These are phyloP conservation scores for Vitis riparia DNA, from an alignment of 164 flowering plant genomes.

Conservation along the genomic window DNA sequence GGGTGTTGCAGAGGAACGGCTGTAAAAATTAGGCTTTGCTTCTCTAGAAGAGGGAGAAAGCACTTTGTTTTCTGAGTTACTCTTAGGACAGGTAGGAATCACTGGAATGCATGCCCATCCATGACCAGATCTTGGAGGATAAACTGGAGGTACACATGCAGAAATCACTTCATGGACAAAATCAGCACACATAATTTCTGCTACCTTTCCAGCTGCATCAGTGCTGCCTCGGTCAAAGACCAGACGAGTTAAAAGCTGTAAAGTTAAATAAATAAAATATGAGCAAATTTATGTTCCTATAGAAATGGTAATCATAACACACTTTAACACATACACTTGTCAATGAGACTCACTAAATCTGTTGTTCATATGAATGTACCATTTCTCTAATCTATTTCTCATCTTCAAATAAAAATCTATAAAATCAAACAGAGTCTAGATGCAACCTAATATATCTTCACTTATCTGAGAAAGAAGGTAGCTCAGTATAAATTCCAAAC, in stretches of 20 bases:
- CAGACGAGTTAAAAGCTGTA: slow-evolving; percentile 92
- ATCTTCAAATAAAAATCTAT: too few relatives aligned
- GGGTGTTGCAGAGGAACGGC: slow-evolving; percentile 52
- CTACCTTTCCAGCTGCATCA: slow-evolving; percentile 96
- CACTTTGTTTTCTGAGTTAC: slow-evolving; percentile 47
- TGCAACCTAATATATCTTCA: too few relatives aligned
- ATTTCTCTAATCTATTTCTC: not conserved
- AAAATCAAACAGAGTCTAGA: too few relatives aligned
- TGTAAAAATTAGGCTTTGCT: slow-evolving; percentile 55
- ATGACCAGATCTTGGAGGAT: slow-evolving; percentile 88
- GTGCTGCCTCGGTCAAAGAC: slow-evolving; percentile 97
- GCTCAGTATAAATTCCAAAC: too few relatives aligned
- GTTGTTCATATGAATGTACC: not conserved
- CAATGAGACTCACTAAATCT: not conserved
- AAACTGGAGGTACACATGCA: slow-evolving; percentile 97
- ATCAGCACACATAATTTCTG: slow-evolving; percentile 92
- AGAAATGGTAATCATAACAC: not conserved
- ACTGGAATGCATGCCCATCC: slow-evolving; percentile 99
- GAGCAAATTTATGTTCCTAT: not conserved
- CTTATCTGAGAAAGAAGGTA: too few relatives aligned
- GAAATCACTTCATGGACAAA: slow-evolving; percentile 98
- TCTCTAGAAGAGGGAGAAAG: slow-evolving; percentile 59
- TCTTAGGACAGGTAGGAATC: slow-evolving; percentile 48
- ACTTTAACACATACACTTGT: not conserved
- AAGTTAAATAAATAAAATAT: slow-evolving; percentile 10